Evolutionary conservation across 1,139 yeast species (phyloP).

Genomic region (Martiniozyma asiatica): DNA sequence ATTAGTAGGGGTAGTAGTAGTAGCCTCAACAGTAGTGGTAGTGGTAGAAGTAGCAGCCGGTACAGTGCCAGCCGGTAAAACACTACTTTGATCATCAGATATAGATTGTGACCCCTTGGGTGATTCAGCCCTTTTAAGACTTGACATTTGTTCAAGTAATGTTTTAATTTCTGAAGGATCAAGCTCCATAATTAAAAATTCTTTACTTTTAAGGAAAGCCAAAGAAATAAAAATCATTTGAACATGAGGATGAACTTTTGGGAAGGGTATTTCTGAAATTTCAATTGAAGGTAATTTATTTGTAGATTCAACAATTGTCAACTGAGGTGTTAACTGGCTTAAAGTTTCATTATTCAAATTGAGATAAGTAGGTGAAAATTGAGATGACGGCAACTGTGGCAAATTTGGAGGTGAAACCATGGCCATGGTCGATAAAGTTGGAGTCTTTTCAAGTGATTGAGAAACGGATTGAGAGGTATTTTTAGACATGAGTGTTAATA

Average conservation of each 20-base stretch:
- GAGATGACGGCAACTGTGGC: slow-evolving; percentile 1
- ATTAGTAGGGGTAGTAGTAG: background rate
- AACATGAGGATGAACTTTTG: slow-evolving; percentile 63
- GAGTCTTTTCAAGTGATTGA: slow-evolving; percentile 16
- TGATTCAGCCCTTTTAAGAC: slow-evolving; percentile 16
- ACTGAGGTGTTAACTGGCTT: background rate
- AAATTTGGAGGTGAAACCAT: slow-evolving; percentile 7
- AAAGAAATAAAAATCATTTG: slow-evolving; percentile 68
- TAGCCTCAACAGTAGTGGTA: background rate
- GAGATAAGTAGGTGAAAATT: background rate
- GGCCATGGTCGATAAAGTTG: slow-evolving; percentile 15
- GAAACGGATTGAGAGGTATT: slow-evolving; percentile 8
- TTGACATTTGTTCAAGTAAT: slow-evolving; percentile 43
- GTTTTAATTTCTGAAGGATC: slow-evolving; percentile 87
- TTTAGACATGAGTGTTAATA: slow-evolving; percentile 17
- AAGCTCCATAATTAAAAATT: slow-evolving; percentile 65
- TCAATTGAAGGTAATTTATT: slow-evolving; percentile 6
- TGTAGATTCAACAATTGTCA: background rate
- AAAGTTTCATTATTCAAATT: too few species aligned
- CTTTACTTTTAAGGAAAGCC: slow-evolving; percentile 72
- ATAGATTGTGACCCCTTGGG: too few species aligned
- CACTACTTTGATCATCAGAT: slow-evolving; percentile 1
- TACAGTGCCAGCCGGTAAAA: background rate
- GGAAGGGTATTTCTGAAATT: slow-evolving; percentile 38
- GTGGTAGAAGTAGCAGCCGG: slow-evolving; percentile 1